Base-by-base conservation (phyloP, 371 early-diverging fungal species). In the Mortierella sp. region DNA sequence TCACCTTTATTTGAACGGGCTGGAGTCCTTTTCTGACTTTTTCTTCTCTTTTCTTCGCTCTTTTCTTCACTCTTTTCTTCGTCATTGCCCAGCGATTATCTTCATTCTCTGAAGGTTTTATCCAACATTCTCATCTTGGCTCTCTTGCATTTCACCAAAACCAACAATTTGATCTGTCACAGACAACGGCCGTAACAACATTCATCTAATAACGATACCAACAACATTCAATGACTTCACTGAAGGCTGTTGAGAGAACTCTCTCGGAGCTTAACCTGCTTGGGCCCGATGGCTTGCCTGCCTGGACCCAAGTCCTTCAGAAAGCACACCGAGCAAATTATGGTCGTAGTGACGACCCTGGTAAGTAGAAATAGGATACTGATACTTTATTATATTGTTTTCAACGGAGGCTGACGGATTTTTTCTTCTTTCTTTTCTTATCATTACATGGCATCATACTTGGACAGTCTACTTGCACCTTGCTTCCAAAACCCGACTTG, bases 281-380 rank as follows among this genome's bases (percentile, higher is more conserved):
- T 20, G 80, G 80, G 6, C 80, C 80, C 20, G 80, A 80, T 22
- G 80, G 69, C 39, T 75, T 72, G 80, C 80, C 80, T 24, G 72
- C 64, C n/a, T 80, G 80, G 80, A 80, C 80, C n/a, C 80, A 80
- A 35, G 72, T 80, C n/a, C 57, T 80, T 14, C 80, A 80, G 45
- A 80, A 80, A 63, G 67, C 72, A 5, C 66, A 80, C 60, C 59
- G 62, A 22, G 55, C 75, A 24, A 80, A 80, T 66, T 80, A 75
- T 54, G 80, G 75, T 39, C 80, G 80, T 37, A 75, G 75, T 58
- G 80, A 80, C 4, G 80, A 80, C 45, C 80, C 80, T 22, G 62
- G 80, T 80, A 75, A 63, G 59, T 54, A 26, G n/a, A 52, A 32
- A n/a, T 18, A 4, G 26, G 5, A 24, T 11, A 26, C 35, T 9